Evolutionary conservation across 371 early-diverging fungal species (phyloP).

Genomic region (Nematocida ironsii): DNA sequence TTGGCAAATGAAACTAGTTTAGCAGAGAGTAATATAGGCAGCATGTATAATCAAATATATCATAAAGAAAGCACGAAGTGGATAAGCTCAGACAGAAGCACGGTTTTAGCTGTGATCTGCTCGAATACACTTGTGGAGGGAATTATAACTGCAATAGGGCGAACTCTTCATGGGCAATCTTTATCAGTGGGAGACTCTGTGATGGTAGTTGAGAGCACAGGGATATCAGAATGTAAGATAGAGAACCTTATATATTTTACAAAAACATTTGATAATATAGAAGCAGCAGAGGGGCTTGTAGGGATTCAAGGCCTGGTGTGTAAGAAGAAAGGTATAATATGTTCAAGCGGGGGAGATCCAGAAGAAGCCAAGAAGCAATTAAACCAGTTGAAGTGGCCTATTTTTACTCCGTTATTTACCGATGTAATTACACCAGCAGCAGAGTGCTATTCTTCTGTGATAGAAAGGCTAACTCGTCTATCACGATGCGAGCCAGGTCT

Average conservation of each 20-base stretch:
- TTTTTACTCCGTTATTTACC: slow-evolving; percentile 41
- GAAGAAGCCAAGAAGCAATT: slow-evolving; percentile 17
- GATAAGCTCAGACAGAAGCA: neutral
- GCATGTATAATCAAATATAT: neutral
- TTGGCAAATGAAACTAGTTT: neutral
- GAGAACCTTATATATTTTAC: slow-evolving; percentile 20
- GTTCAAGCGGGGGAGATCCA: neutral
- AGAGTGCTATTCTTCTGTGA: slow-evolving; percentile 9
- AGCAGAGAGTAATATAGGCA: neutral
- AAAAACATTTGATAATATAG: neutral
- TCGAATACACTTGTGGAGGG: slow-evolving; percentile 30
- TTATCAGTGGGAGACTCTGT: slow-evolving; percentile 10
- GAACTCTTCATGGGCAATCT: neutral
- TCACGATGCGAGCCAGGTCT: slow-evolving; percentile 57
- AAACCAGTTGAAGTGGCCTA: slow-evolving; percentile 16
- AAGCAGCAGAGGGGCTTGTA: slow-evolving; percentile 21
- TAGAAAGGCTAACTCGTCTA: slow-evolving; percentile 18
- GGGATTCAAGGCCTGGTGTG: slow-evolving; percentile 36
- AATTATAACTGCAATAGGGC: slow-evolving; percentile 9
- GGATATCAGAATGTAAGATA: neutral
- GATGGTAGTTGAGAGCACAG: slow-evolving; percentile 1
- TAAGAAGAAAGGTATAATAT: slow-evolving; percentile 40
- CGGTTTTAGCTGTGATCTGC: slow-evolving; percentile 42
- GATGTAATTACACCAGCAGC: slow-evolving; percentile 6
- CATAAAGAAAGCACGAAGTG: neutral